A percentile compares a stretch with the other conserved stretches of the same genome.
phyloP scores from a whole-genome alignment of 169 alveolate species.

The Cryptosporidium sp. region DNA sequence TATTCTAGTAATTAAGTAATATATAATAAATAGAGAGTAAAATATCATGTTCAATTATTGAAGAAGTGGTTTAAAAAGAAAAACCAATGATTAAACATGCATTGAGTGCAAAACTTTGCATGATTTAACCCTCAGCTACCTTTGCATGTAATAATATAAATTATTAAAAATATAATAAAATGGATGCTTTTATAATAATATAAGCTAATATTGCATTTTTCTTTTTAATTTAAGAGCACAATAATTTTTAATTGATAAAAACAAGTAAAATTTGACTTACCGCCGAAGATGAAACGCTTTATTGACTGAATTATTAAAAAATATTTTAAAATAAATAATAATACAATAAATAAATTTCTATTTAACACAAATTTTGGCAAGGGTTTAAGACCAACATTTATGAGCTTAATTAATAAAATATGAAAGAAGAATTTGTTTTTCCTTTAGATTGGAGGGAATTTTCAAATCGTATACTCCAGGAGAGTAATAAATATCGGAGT shows the following conservation, averaged over 20 bases:
- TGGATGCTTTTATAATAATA: background rate
- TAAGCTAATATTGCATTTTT: no score
- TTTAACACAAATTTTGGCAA: background rate
- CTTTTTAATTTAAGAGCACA: background rate
- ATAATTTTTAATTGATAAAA: no score
- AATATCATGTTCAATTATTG: conserved; percentile 4
- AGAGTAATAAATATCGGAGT: background rate
- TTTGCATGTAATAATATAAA: background rate
- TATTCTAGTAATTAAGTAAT: background rate
- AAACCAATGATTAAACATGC: background rate
- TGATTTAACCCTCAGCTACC: background rate
- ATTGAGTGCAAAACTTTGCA: background rate
- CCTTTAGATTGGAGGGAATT: conserved; percentile 45
- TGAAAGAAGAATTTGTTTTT: background rate
- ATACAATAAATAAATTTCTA: no score
- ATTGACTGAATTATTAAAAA: no score
- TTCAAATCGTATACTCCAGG: conserved; percentile 2
- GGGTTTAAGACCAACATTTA: background rate
- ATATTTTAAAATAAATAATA: no score
- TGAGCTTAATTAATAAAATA: background rate
- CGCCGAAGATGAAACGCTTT: background rate
- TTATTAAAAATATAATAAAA: background rate
- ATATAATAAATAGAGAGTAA: conserved; percentile 1
- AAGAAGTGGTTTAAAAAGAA: background rate
- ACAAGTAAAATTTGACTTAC: background rate